Evolutionary conservation across 768 basidiomycete genomes (phyloP).

Genomic region (Suillus cothurnatus): DNA sequence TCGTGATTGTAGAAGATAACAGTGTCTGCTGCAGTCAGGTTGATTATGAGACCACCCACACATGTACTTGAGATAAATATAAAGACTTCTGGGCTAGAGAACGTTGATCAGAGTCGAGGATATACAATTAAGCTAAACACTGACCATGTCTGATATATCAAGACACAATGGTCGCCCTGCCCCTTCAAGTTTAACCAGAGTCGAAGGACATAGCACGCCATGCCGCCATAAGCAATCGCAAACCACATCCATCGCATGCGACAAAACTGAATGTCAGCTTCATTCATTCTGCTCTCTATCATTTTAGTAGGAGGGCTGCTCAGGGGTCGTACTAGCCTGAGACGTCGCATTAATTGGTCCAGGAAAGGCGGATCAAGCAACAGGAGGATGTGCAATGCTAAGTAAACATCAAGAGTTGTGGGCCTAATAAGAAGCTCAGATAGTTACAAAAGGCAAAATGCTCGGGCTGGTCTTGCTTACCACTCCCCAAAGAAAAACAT

Average conservation of each 20-base stretch:
- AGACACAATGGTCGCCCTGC: too few species aligned
- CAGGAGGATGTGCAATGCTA: conserved; percentile 73
- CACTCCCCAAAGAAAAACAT: conserved; percentile 53
- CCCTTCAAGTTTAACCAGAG: neutral
- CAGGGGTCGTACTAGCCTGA: conserved; percentile 33
- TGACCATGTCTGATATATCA: conserved; percentile 73
- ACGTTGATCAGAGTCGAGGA: neutral
- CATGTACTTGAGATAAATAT: conserved; percentile 92
- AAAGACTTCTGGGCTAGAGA: conserved; percentile 76
- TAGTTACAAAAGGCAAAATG: neutral
- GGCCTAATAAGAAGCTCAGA: conserved; percentile 41
- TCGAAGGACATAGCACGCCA: conserved; percentile 40
- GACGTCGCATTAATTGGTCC: conserved; percentile 54
- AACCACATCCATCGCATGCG: conserved; percentile 51
- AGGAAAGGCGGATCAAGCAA: conserved; percentile 60
- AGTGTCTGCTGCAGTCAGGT: conserved; percentile 72
- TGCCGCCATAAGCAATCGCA: conserved; percentile 45
- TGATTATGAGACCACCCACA: conserved; percentile 98
- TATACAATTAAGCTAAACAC: conserved; percentile 20
- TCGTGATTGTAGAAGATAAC: conserved; percentile 29
- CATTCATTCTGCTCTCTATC: conserved; percentile 22
- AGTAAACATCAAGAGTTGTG: conserved; percentile 61
- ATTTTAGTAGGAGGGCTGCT: conserved; percentile 14
- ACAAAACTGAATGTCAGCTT: conserved; percentile 48
- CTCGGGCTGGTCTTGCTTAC: conserved; percentile 32